Evolutionary conservation across 306 rosid species (phyloP).

Genomic region (Quercus wislizeni): DNA sequence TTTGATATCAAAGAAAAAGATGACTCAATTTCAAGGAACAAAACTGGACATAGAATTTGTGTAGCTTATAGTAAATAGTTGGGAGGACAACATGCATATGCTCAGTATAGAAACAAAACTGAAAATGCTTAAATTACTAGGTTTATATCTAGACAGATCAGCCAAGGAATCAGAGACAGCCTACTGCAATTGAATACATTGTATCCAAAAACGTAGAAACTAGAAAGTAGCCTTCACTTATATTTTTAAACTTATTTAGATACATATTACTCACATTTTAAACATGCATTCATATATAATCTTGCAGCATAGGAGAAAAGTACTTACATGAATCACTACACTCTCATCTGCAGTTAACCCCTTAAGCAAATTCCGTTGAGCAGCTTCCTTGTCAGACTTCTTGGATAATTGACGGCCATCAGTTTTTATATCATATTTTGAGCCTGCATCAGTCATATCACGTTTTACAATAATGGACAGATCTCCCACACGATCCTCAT

Average conservation of each 20-base stretch:
- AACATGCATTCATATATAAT: background rate
- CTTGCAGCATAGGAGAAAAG: slow-evolving; percentile 5
- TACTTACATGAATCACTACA: slow-evolving; percentile 77
- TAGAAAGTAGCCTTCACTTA: background rate
- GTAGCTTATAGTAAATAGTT: background rate
- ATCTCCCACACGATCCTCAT: slow-evolving; percentile 60
- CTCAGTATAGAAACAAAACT: background rate
- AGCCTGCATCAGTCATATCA: slow-evolving; percentile 35
- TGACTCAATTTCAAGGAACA: background rate
- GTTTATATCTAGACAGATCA: background rate
- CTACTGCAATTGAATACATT: background rate
- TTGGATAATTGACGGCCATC: slow-evolving; percentile 19
- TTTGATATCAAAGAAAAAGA: background rate
- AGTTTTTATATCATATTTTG: slow-evolving; percentile 24
- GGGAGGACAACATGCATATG: background rate
- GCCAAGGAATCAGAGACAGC: background rate
- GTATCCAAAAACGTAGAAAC: background rate
- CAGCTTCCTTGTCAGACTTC: slow-evolving; percentile 34
- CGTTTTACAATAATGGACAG: slow-evolving; percentile 54
- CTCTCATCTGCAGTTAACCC: slow-evolving; percentile 94
- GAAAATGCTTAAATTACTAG: background rate
- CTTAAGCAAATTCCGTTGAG: slow-evolving; percentile 66
- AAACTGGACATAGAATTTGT: background rate
- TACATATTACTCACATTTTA: background rate
- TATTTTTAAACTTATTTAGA: background rate